Evolutionary conservation across 225 moss, liverwort and hornwort genomes (phyloP).

Genomic region (Rhytidiadelphus loreus): DNA sequence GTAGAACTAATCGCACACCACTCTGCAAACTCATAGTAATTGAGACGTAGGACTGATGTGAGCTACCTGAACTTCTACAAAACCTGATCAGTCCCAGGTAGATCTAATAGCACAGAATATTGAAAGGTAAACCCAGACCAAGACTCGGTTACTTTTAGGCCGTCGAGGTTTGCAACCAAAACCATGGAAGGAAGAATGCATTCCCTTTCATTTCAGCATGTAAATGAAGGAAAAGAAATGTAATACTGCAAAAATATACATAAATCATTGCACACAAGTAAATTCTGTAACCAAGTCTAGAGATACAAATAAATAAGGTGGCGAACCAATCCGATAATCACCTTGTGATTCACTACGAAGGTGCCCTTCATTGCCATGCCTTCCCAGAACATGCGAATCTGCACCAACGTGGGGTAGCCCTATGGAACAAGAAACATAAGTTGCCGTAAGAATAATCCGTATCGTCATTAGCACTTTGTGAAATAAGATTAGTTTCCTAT

Average conservation of each 20-base stretch:
- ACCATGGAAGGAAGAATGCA: neutral
- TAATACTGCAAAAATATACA: neutral
- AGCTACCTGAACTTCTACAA: neutral
- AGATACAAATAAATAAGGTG: neutral
- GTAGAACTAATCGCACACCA: neutral
- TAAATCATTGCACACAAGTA: neutral
- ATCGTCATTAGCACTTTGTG: neutral
- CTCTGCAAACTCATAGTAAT: neutral
- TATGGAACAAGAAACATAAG: neutral
- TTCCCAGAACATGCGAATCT: constrained; percentile 25
- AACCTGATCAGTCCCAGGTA: neutral
- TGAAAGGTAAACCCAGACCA: neutral
- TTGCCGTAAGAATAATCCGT: neutral
- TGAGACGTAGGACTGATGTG: neutral
- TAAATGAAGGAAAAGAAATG: neutral
- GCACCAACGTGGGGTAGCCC: constrained; percentile 37
- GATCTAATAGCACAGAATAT: neutral
- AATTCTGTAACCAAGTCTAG: neutral
- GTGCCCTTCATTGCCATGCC: constrained; percentile 32
- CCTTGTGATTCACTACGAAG: constrained; percentile 32
- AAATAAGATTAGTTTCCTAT: neutral
- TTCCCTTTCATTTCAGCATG: neutral
- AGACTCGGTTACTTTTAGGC: neutral
- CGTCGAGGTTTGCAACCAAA: neutral
- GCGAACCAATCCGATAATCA: neutral